Evolutionary conservation across 164 flowering plant species (phyloP).

Genomic region (Litsea cubeba): DNA sequence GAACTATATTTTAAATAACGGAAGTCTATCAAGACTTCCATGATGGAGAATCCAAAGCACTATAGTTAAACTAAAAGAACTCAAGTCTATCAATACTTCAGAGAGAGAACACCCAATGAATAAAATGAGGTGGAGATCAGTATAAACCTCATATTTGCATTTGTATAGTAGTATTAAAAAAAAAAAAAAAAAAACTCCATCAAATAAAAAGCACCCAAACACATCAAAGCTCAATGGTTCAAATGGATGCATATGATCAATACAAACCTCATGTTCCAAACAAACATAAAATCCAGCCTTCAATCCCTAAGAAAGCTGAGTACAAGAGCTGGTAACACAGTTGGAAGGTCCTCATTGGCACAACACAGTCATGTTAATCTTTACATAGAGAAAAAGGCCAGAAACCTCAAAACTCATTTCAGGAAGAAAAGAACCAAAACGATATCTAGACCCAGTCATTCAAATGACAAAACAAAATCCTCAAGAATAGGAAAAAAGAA

Average conservation of each 20-base stretch:
- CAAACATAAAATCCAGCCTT: neutral
- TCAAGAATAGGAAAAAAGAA: neutral
- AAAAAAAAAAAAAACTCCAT: neutral
- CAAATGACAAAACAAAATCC: neutral
- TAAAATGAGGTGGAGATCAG: no score
- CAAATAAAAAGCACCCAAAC: neutral
- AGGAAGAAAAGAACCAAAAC: neutral
- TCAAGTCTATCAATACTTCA: no score
- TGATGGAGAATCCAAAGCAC: neutral
- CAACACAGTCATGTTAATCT: neutral
- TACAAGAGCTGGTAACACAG: neutral
- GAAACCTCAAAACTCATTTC: slow-evolving; percentile 1
- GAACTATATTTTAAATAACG: neutral
- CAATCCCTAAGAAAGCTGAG: neutral
- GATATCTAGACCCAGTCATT: slow-evolving; percentile 6
- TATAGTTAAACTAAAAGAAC: no score
- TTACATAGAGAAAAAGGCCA: neutral
- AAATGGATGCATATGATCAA: neutral
- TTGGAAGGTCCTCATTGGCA: neutral
- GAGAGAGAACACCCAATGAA: no score
- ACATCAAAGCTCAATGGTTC: neutral
- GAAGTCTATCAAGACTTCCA: neutral
- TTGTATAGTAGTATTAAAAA: neutral
- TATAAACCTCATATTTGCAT: no score
- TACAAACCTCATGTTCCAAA: neutral